phyloP scores from a whole-genome alignment of 495 filamentous ascomycete genomes.

The Elasticomyces elasticus region DNA sequence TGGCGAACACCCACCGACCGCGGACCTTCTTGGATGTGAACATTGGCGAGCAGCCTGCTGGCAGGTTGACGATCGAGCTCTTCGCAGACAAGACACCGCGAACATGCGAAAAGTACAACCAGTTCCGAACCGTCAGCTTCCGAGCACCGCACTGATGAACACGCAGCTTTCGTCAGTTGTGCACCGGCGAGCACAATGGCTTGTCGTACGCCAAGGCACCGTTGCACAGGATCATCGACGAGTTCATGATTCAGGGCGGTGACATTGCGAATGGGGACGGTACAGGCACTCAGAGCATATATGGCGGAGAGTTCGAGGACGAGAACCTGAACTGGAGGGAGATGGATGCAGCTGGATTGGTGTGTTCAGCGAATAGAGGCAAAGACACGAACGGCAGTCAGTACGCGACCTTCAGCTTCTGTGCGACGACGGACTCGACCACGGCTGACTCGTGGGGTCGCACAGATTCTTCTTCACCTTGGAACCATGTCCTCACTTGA shows the following conservation, averaged over 20 bases:
- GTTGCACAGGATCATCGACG: conserved; percentile 38
- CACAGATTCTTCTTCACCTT: conserved; percentile 41
- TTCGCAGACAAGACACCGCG: conserved; percentile 38
- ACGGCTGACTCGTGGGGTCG: background rate
- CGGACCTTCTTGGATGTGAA: conserved; percentile 35
- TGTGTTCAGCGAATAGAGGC: conserved; percentile 40
- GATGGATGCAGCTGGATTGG: conserved; percentile 34
- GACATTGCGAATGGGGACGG: conserved; percentile 38
- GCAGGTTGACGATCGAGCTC: conserved; percentile 38
- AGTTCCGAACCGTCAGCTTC: conserved; percentile 18
- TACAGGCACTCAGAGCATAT: conserved; percentile 35
- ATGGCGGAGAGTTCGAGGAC: conserved; percentile 33
- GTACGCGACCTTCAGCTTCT: conserved; percentile 19
- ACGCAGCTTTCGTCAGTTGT: conserved; percentile 30
- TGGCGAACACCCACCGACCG: conserved; percentile 24
- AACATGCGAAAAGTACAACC: conserved; percentile 41
- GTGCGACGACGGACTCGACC: background rate
- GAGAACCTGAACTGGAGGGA: conserved; percentile 38
- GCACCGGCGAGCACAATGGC: conserved; percentile 23
- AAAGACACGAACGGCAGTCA: conserved; percentile 37
- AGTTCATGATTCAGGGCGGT: conserved; percentile 41
- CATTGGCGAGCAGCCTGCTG: conserved; percentile 32
- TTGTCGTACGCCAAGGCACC: conserved; percentile 30
- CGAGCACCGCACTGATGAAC: background rate
- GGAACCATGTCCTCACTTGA: conserved; percentile 33